These are phyloP conservation scores for Hypoxylon sp. DNA, from an alignment of 2,329 filamentous ascomycete genomes.

Conservation along the genomic window DNA sequence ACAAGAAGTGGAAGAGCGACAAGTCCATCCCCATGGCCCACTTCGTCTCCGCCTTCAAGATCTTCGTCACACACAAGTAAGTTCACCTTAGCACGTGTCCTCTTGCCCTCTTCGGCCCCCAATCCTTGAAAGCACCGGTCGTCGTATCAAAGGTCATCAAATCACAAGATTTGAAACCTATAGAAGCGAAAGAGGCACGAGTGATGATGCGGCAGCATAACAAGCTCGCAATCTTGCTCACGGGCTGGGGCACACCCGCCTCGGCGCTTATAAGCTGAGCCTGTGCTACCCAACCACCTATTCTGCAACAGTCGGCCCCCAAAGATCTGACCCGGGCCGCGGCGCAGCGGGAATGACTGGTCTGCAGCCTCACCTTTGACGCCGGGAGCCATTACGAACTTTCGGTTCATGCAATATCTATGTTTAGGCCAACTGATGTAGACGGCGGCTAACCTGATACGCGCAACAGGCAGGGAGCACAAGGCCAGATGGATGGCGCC, in stretches of 20 bases:
- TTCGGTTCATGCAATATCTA: background rate
- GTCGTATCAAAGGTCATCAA: background rate
- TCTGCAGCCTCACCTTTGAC: slow-evolving; percentile 18
- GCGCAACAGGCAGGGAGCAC: slow-evolving; percentile 79
- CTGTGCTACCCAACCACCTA: slow-evolving; percentile 11
- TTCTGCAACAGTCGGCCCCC: slow-evolving; percentile 23
- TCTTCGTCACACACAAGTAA: slow-evolving; percentile 92
- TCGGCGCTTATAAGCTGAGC: slow-evolving; percentile 28
- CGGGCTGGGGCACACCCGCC: slow-evolving; percentile 26
- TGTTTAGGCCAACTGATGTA: slow-evolving; percentile 4
- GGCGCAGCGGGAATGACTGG: slow-evolving; percentile 15
- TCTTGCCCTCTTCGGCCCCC: slow-evolving; percentile 1
- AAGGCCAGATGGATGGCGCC: slow-evolving; percentile 82
- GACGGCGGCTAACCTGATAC: slow-evolving; percentile 39
- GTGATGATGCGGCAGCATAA: background rate
- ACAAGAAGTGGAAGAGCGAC: slow-evolving; percentile 87
- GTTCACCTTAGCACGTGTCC: slow-evolving; percentile 52
- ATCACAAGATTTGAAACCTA: background rate
- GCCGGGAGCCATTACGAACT: slow-evolving; percentile 18
- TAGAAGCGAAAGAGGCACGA: background rate
- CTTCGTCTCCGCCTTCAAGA: slow-evolving; percentile 88
- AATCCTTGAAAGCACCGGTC: background rate
- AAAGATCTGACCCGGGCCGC: slow-evolving; percentile 5
- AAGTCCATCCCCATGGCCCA: slow-evolving; percentile 82
- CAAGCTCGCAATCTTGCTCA: background rate